A percentile compares a stretch with the other conserved stretches of the same genome.
Evolutionary conservation across 2,329 filamentous ascomycete genomes (phyloP).

Genomic region (Trichoderma harzianum): DNA sequence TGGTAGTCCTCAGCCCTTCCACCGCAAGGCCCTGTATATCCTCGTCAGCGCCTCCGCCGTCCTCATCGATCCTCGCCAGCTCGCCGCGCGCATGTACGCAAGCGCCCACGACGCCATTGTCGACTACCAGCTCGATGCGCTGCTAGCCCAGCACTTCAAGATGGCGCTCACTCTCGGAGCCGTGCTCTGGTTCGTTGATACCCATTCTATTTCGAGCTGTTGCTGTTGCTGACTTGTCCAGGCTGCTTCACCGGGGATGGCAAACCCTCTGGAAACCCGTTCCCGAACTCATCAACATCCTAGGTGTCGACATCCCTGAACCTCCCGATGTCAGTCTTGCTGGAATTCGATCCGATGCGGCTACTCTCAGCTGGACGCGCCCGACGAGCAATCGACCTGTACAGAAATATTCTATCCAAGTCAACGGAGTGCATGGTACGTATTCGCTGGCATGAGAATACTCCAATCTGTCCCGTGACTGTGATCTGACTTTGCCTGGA

Average conservation of each 20-base stretch:
- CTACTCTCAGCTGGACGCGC: slow-evolving; percentile 86
- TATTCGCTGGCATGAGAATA: slow-evolving; percentile 16
- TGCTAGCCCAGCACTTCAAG: slow-evolving; percentile 48
- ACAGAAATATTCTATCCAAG: slow-evolving; percentile 83
- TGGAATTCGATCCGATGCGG: slow-evolving; percentile 80
- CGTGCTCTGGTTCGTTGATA: slow-evolving; percentile 44
- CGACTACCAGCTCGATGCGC: slow-evolving; percentile 44
- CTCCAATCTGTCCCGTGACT: not conserved
- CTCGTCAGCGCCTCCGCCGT: slow-evolving; percentile 33
- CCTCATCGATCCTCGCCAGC: slow-evolving; percentile 32
- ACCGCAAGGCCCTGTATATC: slow-evolving; percentile 32
- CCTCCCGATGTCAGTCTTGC: slow-evolving; percentile 86
- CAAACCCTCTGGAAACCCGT: slow-evolving; percentile 89
- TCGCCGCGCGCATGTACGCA: slow-evolving; percentile 30
- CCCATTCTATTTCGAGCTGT: not conserved
- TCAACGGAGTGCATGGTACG: slow-evolving; percentile 88
- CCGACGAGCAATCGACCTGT: slow-evolving; percentile 64
- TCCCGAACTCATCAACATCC: slow-evolving; percentile 81
- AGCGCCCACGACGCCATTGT: slow-evolving; percentile 33
- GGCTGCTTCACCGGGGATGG: slow-evolving; percentile 81
- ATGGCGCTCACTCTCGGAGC: slow-evolving; percentile 55
- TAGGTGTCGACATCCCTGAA: slow-evolving; percentile 91
- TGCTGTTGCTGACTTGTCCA: slow-evolving; percentile 33
- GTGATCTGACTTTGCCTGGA: slow-evolving; percentile 5
- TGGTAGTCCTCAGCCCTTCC: slow-evolving; percentile 32